Evolutionary conservation across 2,329 filamentous ascomycete species (phyloP).

Genomic region (Gaeumannomyces tritici): DNA sequence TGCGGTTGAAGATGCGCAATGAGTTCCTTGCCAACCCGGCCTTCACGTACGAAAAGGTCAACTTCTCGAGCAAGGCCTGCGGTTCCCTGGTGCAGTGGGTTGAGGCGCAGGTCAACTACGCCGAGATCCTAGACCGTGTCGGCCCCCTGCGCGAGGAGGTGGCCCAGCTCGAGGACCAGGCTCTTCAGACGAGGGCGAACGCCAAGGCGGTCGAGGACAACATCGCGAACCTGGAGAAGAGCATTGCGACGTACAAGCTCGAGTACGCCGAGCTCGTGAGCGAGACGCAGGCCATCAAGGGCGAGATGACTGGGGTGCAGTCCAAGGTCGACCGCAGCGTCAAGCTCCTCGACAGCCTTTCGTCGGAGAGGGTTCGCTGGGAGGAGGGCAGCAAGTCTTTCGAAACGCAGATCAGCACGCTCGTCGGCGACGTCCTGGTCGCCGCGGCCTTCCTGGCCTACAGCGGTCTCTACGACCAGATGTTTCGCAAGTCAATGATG

Average conservation of each 20-base stretch:
- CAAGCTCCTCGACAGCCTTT: conserved; percentile 84
- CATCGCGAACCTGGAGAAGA: conserved; percentile 73
- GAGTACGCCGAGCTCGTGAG: conserved; percentile 95
- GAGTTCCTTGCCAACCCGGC: conserved; percentile 89
- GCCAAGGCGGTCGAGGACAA: conserved; percentile 86
- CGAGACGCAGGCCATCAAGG: conserved; percentile 93
- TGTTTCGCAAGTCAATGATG: conserved; percentile 94
- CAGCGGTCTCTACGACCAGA: conserved; percentile 93
- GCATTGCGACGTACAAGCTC: conserved; percentile 89
- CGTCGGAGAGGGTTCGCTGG: conserved; percentile 88
- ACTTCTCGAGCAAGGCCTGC: conserved; percentile 92
- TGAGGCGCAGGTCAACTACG: conserved; percentile 91
- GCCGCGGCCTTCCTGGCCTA: conserved; percentile 98
- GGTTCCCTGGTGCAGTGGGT: conserved; percentile 97
- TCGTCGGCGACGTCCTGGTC: conserved; percentile 90
- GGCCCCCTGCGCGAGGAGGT: conserved; percentile 90
- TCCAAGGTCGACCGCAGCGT: conserved; percentile 98
- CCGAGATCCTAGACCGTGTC: conserved; percentile 90
- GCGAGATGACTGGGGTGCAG: conserved; percentile 91
- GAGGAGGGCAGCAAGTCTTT: conserved; percentile 97
- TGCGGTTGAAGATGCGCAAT: conserved; percentile 81
- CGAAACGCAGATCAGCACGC: conserved; percentile 92
- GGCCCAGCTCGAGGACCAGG: conserved; percentile 73
- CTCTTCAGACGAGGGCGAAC: conserved; percentile 85
- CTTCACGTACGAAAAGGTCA: conserved; percentile 93